Base-by-base conservation (phyloP, 2,329 filamentous ascomycete genomes). In the Xylariaceae sp. region DNA sequence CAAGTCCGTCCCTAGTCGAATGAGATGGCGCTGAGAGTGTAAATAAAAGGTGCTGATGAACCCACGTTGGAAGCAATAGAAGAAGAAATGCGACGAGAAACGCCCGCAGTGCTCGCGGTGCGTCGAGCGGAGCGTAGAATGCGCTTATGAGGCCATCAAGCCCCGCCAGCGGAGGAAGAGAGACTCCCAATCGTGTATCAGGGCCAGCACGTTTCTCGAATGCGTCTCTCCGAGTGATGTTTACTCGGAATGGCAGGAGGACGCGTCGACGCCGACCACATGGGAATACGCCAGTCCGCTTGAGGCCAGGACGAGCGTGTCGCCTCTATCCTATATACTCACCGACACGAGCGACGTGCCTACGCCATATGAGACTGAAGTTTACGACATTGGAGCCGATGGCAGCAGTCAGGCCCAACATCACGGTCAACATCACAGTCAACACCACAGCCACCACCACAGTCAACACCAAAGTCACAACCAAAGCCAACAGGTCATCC, bases 11-110 rank as follows among this genome's bases (percentile, higher is more conserved):
- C 8, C 8, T 34, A 8, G 8, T 34, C 6, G 8, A 6, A 34
- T 34, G 32, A 34, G 8, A 34, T 34, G 8, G 19, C 19, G 8
- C n/a, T 37, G 35, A 37, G 35, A 11, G 37, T 9, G 29, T 43
- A 11, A 31, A 32, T 9, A 30, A 40, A 11, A 31, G 39, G 27
- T 45, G 42, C 56, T 60, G 30, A 59, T 47, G 29, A 19, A 12
- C 35, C 31, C 29, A 35, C 41, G 31, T 37, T 40, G 6, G 41
- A 49, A 32, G 31, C 44, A 37, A 56, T 58, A 81, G 79, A 81
- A 82, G 66, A 82, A 82, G 66, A 81, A 81, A 68, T 81, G 79
- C 61, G 76, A 81, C 62, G 79, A 81, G 65, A 70, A 66, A 35
- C 74, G 77, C 6, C 79, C 79, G 2, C 69, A 71, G 45, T 81